A percentile compares a stretch with the other conserved stretches of the same genome.
Evolutionary conservation across 192 early-diverging fungal species (phyloP).

Genomic region (Coemansia guatemalensis): DNA sequence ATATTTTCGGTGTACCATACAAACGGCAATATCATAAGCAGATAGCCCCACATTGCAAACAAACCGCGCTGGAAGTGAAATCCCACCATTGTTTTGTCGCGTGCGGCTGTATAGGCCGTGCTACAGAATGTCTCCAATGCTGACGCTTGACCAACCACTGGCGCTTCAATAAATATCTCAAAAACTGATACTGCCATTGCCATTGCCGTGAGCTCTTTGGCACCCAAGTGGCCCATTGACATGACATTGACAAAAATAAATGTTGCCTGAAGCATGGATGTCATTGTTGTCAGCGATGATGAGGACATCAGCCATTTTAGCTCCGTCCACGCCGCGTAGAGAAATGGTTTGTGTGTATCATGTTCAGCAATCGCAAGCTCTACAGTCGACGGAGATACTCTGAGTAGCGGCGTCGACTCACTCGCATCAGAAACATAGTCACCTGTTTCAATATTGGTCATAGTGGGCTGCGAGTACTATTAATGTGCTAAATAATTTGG

Average conservation of each 20-base stretch:
- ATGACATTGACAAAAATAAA: conserved; percentile 64
- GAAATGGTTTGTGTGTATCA: conserved; percentile 16
- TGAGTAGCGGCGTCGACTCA: no score
- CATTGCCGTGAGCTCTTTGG: conserved; percentile 65
- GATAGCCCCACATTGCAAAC: conserved; percentile 13
- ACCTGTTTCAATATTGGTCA: no score
- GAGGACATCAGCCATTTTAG: conserved; percentile 32
- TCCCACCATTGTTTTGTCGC: conserved; percentile 36
- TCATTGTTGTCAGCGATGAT: conserved; percentile 56
- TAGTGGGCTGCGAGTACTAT: no score
- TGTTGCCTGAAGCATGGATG: conserved; percentile 65
- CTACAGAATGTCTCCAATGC: conserved; percentile 35
- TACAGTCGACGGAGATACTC: no score
- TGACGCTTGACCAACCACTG: conserved; percentile 62
- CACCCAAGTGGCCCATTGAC: conserved; percentile 61
- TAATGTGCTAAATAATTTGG: no score
- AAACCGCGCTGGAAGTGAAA: conserved; percentile 39
- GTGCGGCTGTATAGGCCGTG: conserved; percentile 25
- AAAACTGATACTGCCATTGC: conserved; percentile 60
- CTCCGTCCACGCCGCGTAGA: conserved; percentile 26
- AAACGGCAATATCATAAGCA: conserved; percentile 10
- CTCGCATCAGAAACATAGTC: no score
- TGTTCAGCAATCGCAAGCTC: no score
- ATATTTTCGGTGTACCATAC: conserved; percentile 54
- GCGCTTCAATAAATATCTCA: conserved; percentile 54